A percentile compares a stretch with the other conserved stretches of the same genome.
Conservation (phyloP, 176 grass and related monocot genomes). For the Phyllostachys edulis region DNA sequence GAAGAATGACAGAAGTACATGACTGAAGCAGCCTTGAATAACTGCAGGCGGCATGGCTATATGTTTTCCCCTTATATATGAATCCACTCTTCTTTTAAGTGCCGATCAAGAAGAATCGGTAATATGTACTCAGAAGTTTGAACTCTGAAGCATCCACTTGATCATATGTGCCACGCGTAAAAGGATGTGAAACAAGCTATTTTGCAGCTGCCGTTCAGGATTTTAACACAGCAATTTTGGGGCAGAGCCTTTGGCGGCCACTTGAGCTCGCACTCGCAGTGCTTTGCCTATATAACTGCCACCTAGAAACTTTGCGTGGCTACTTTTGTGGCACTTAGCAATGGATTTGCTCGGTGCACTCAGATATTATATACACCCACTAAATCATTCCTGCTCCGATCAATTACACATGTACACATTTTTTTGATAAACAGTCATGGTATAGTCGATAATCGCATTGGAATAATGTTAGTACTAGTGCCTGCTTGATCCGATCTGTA, state of each 20-base stretch:
- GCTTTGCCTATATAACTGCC: too few relatives aligned
- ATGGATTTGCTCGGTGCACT: too few relatives aligned
- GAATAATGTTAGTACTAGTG: background rate
- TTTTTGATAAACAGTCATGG: background rate
- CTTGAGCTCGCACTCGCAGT: too few relatives aligned
- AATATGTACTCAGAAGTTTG: background rate
- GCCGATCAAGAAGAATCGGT: background rate
- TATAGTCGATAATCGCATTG: too few relatives aligned
- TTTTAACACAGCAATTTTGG: background rate
- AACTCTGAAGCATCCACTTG: background rate
- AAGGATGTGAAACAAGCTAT: background rate
- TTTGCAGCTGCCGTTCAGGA: background rate
- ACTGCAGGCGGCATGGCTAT: background rate
- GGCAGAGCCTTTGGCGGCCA: background rate
- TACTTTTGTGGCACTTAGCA: too few relatives aligned
- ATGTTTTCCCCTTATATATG: background rate
- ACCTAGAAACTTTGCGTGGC: too few relatives aligned
- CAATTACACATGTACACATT: background rate
- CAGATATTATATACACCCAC: background rate
- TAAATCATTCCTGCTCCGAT: background rate
- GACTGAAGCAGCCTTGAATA: background rate
- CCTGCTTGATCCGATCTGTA: background rate
- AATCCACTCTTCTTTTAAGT: background rate
- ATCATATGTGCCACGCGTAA: background rate
- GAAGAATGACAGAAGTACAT: background rate